Base-by-base conservation (phyloP, 805 yeast species). In the Zygoascus biomembranicola region DNA sequence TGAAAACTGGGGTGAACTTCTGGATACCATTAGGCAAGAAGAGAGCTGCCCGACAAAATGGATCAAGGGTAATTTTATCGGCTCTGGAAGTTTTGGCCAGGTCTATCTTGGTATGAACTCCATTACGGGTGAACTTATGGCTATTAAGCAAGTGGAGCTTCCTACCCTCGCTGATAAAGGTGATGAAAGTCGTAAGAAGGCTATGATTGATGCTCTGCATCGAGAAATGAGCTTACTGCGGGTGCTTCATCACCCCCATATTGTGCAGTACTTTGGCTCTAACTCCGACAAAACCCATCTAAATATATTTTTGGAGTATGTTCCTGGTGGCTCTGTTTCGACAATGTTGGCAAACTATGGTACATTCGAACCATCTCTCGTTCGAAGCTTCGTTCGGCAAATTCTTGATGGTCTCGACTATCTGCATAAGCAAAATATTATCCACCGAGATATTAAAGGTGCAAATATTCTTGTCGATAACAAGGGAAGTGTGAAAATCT, bases 41-140 rank as follows among this genome's bases (percentile, higher is more conserved):
- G 76, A 71, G 31, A 57, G 59, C 43, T 85, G 87, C 0, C 94
- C 95, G 3, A 77, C 81, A 41, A 80, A 87, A 44, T 94, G 99
- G 99, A 77, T 90, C 45, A 86, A 86, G 61, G 99, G 99, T 47
- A 87, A 96, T 0, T 74, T 90, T 47, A 89, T 94, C 59, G 99
- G 99, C 0, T 84, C 92, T 9, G 99, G 99, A 2, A 84, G 95
- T 56, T 94, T 90, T 73, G 99, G 98, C 32, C 83, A 88, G 1
- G 99, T 94, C 1, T 90, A 85, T 57, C 72, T 94, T 39, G 99
- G 97, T 0, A 82, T 94, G 82, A 88, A 90, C 65, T 86, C 96
- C 0, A 69, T 84, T 35, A 90, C 96, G 0, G 99, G 99, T 44
- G 98, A 90, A 65, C 74, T 94, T 50, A 88, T 92, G 96, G 99